Percentiles rank a stretch among this genome's conserved stretches.
Evolutionary conservation across 2,329 filamentous ascomycete genomes (phyloP).

Genomic region (Sporothrix mexicana): DNA sequence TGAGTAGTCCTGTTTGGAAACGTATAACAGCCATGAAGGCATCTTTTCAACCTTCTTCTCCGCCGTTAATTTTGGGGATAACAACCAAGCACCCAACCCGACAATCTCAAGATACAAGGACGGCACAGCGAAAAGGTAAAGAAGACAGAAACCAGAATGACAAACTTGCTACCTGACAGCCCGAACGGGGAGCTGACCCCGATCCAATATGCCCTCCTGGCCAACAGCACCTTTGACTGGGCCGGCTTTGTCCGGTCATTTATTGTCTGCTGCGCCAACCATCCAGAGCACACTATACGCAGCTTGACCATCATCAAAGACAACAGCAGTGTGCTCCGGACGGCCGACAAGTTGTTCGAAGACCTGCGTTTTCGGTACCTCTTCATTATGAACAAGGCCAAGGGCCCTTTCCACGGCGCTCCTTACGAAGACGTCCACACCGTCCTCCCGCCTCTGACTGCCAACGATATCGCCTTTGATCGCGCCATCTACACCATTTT

Average conservation of each 20-base stretch:
- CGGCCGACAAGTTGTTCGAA: not conserved
- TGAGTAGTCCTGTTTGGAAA: no score
- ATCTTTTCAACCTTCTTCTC: no score
- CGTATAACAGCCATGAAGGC: no score
- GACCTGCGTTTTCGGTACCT: constrained; percentile 17
- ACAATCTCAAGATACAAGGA: not conserved
- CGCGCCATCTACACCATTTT: constrained; percentile 11
- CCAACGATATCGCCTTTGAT: constrained; percentile 15
- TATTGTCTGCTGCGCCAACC: not conserved
- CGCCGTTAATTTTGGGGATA: no score
- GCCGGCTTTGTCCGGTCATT: constrained; percentile 16
- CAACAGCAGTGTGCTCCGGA: not conserved
- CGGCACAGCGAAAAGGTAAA: not conserved
- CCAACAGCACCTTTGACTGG: constrained; percentile 19
- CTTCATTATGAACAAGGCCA: not conserved
- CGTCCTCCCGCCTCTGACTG: not conserved
- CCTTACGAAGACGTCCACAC: not conserved
- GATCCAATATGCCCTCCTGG: constrained; percentile 16
- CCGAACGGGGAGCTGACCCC: not conserved
- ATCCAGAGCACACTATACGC: not conserved
- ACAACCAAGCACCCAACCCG: no score
- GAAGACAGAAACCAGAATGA: not conserved
- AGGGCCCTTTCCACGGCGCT: not conserved
- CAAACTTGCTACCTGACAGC: not conserved
- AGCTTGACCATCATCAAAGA: not conserved